Evolutionary conservation across 2,329 filamentous ascomycete species (phyloP).

Genomic region (Talaromyces piceae): DNA sequence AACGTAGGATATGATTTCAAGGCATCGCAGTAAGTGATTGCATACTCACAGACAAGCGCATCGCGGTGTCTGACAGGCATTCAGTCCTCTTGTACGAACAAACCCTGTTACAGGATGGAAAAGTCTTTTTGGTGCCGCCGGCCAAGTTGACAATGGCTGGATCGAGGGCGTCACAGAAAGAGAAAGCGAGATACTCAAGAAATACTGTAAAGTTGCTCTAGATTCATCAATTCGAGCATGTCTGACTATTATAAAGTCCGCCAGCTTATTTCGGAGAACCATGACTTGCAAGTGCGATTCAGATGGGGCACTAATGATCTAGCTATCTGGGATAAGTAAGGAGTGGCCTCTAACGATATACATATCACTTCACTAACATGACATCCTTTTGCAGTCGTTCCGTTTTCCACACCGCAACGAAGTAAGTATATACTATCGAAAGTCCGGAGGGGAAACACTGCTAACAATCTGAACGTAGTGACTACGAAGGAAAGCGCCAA

Average conservation of each 20-base stretch:
- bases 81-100: slow-evolving; percentile 39
- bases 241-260: slow-evolving; percentile 15
- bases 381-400: neutral
- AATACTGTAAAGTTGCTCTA: slow-evolving; percentile 21
- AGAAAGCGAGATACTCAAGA: slow-evolving; percentile 26
- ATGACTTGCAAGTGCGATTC: slow-evolving; percentile 34
- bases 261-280: slow-evolving; percentile 32
- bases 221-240: neutral
- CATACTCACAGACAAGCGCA: neutral
- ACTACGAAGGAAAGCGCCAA: slow-evolving; percentile 41
- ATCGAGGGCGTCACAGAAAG: slow-evolving; percentile 27
- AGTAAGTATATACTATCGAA: neutral
- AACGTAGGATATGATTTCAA: slow-evolving; percentile 49
- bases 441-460: slow-evolving; percentile 26
- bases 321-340: slow-evolving; percentile 17
- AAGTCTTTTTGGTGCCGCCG: slow-evolving; percentile 27
- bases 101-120: slow-evolving; percentile 43
- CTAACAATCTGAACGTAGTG: slow-evolving; percentile 26
- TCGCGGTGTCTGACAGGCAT: neutral
- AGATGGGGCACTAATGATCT: slow-evolving; percentile 38
- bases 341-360: slow-evolving; percentile 23
- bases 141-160: slow-evolving; percentile 19
- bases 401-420: neutral
- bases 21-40: slow-evolving; percentile 30
- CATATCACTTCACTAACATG: neutral